These are phyloP conservation scores for Dalbergia oliveri DNA, from an alignment of 306 rosid genomes.

Conservation along the genomic window DNA sequence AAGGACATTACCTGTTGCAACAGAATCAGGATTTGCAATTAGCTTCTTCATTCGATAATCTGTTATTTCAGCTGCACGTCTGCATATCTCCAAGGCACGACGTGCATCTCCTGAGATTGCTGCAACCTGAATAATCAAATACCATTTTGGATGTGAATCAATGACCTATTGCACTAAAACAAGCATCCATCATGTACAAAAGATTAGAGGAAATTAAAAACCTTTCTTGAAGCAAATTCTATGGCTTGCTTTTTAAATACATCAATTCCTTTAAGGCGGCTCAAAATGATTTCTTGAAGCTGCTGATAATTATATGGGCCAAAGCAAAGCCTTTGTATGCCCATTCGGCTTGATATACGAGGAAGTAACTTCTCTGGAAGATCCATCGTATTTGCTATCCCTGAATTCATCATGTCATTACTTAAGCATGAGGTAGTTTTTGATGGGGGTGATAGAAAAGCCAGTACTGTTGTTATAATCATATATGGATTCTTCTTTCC, in stretches of 20 bases:
- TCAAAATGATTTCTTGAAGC: conserved; percentile 91
- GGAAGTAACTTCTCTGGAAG: conserved; percentile 99
- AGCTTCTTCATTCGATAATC: conserved; percentile 74
- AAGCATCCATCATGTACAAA: conserved; percentile 2
- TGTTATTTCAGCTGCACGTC: conserved; percentile 93
- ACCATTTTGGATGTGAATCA: conserved; percentile 33
- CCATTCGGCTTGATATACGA: conserved; percentile 98
- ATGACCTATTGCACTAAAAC: conserved; percentile 27
- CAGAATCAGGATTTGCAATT: conserved; percentile 50
- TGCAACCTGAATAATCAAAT: conserved; percentile 72
- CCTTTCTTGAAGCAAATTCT: conserved; percentile 94
- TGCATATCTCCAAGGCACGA: conserved; percentile 92
- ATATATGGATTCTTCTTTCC: conserved; percentile 30
- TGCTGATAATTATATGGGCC: conserved; percentile 94
- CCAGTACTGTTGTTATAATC: conserved; percentile 31
- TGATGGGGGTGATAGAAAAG: neutral
- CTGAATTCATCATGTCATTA: conserved; percentile 56
- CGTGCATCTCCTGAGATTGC: conserved; percentile 99
- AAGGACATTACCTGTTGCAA: conserved; percentile 55
- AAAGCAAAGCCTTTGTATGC: conserved; percentile 94
- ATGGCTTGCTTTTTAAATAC: conserved; percentile 87
- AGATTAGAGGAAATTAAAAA: conserved; percentile 38
- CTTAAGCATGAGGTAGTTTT: conserved; percentile 19
- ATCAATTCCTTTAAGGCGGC: conserved; percentile 87
- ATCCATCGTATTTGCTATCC: conserved; percentile 99